Percentiles rank a stretch among this genome's conserved stretches.
These are phyloP conservation scores for Verticillium dahliae DNA, from an alignment of 2,329 filamentous ascomycete genomes.

Conservation along the genomic window DNA sequence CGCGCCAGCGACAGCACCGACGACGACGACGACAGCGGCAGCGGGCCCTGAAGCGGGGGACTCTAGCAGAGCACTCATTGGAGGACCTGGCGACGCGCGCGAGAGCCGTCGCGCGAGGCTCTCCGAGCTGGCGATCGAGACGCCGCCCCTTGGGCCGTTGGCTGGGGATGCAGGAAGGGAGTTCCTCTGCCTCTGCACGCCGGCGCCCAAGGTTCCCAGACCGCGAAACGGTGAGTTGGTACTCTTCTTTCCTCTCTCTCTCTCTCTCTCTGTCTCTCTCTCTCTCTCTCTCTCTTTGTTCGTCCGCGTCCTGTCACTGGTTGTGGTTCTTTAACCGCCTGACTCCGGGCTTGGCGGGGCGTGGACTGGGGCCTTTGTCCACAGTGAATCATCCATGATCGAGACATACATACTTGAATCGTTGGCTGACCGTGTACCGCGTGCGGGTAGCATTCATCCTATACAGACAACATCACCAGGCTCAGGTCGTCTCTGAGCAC, in stretches of 20 bases:
- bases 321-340: no score
- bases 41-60: not conserved
- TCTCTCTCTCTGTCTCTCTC: no score
- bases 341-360: not conserved
- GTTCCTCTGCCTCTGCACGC: conserved; percentile 49
- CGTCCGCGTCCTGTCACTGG: conserved; percentile 5
- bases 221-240: conserved; percentile 50
- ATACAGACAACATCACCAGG: conserved; percentile 90
- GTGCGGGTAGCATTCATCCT: conserved; percentile 77
- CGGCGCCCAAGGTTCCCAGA: conserved; percentile 50
- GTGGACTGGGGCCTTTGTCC: conserved; percentile 6
- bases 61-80: not conserved
- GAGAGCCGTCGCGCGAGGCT: conserved; percentile 32
- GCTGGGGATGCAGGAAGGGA: conserved; percentile 20
- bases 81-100: conserved; percentile 33
- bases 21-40: conserved; percentile 2
- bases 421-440: conserved; percentile 16
- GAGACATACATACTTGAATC: conserved; percentile 4
- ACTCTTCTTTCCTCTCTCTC: not conserved
- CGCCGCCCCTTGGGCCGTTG: conserved; percentile 19
- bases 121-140: conserved; percentile 26
- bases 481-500: conserved; percentile 70
- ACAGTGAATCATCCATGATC: conserved; percentile 5
- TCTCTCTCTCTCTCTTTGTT: not conserved
- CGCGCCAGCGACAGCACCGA: conserved; percentile 3